Percentiles rank a stretch among this genome's conserved stretches.
Conservation (phyloP, 1,284 basidiomycete species). For the Puccinia novopanici region DNA sequence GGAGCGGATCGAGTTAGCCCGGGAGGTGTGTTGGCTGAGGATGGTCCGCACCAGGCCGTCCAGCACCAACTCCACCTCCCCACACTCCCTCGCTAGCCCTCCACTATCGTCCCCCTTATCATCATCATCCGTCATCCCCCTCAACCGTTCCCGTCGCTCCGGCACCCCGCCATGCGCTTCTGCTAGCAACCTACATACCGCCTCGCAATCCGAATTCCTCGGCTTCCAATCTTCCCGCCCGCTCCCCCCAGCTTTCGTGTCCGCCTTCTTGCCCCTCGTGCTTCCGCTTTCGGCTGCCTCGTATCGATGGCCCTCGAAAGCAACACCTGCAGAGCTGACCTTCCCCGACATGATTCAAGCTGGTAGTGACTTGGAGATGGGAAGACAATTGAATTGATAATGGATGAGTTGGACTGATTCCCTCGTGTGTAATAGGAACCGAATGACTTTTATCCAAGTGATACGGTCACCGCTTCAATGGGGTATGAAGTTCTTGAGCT, state of each 20-base stretch:
- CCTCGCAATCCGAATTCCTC: slow-evolving; percentile 53
- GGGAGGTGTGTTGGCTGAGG: slow-evolving; percentile 73
- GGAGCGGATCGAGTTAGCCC: slow-evolving; percentile 68
- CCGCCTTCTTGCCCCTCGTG: neutral
- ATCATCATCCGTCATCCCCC: neutral
- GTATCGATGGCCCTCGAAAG: too few species aligned
- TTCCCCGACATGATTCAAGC: too few species aligned
- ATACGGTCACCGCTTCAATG: too few species aligned
- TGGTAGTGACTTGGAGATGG: too few species aligned
- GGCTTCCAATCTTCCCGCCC: neutral
- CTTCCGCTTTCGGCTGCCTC: too few species aligned
- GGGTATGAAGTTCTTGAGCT: too few species aligned
- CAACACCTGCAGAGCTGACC: too few species aligned
- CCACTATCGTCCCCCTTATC: slow-evolving; percentile 53
- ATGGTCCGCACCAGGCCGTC: slow-evolving; percentile 73
- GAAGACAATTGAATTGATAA: too few species aligned
- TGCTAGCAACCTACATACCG: slow-evolving; percentile 55
- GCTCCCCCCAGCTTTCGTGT: neutral
- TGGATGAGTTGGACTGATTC: too few species aligned
- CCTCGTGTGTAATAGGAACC: too few species aligned
- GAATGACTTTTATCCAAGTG: too few species aligned
- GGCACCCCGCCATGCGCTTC: slow-evolving; percentile 54
- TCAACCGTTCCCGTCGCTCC: slow-evolving; percentile 9
- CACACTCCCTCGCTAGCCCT: slow-evolving; percentile 52
- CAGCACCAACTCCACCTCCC: slow-evolving; percentile 64